phyloP scores from a whole-genome alignment of 805 yeast species.

The Saccharomycopsis vini region DNA sequence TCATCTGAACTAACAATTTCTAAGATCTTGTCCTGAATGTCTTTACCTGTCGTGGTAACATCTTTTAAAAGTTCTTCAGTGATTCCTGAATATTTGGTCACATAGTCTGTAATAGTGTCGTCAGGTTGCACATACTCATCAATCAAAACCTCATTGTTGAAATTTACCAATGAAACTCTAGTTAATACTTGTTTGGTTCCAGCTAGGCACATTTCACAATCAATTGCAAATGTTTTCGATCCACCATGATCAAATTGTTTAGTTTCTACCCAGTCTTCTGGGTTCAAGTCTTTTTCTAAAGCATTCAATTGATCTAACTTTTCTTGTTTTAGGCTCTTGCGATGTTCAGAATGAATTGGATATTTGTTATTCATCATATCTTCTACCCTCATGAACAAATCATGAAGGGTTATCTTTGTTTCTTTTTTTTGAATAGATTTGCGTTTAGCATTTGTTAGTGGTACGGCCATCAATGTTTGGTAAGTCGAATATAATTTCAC shows the following conservation, averaged over 20 bases:
- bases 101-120: constrained; percentile 65
- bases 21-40: constrained; percentile 54
- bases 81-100: constrained; percentile 81
- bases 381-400: constrained; percentile 42
- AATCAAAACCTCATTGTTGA: constrained; percentile 47
- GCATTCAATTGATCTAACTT: constrained; percentile 15
- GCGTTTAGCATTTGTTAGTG: constrained; percentile 36
- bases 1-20: constrained; percentile 47
- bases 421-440: constrained; percentile 14
- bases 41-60: constrained; percentile 56
- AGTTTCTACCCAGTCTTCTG: constrained; percentile 45
- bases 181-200: constrained; percentile 59
- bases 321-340: neutral
- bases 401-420: constrained; percentile 36
- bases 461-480: constrained; percentile 46
- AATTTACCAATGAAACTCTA: constrained; percentile 66
- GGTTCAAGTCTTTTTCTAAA: neutral
- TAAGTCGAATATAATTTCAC: constrained; percentile 46
- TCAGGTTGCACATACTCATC: constrained; percentile 76
- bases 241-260: constrained; percentile 43
- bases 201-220: constrained; percentile 87
- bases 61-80: constrained; percentile 55
- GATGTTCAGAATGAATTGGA: constrained; percentile 42
- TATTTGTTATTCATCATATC: constrained; percentile 42
- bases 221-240: constrained; percentile 66